A percentile compares a stretch with the other conserved stretches of the same genome.
phyloP scores from a whole-genome alignment of 2,329 filamentous ascomycete species.

The Fusarium papillatum region DNA sequence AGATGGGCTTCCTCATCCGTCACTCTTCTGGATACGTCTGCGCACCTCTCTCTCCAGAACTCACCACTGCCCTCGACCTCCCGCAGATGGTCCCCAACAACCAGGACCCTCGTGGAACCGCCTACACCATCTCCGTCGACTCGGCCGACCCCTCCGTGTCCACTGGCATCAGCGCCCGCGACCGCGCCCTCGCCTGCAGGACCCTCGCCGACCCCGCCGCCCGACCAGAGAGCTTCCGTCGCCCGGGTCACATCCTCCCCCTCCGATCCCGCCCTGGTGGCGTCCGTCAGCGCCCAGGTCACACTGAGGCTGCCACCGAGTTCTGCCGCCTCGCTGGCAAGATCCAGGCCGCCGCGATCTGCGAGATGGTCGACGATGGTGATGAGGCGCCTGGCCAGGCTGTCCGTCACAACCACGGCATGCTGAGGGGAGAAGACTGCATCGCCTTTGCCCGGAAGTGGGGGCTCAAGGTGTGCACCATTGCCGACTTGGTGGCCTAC shows the following conservation, averaged over 20 bases:
- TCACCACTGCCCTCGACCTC: conserved; percentile 79
- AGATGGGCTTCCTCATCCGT: conserved; percentile 97
- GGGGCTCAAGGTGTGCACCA: conserved; percentile 95
- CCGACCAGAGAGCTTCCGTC: conserved; percentile 74
- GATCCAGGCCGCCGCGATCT: conserved; percentile 83
- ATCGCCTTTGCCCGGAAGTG: conserved; percentile 89
- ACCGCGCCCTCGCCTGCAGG: conserved; percentile 86
- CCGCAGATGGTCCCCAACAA: conserved; percentile 86
- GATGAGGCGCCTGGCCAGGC: conserved; percentile 77
- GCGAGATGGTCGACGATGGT: conserved; percentile 92
- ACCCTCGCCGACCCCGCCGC: conserved; percentile 78
- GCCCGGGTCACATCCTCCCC: conserved; percentile 93
- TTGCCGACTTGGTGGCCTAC: conserved; percentile 88
- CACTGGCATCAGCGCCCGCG: conserved; percentile 92
- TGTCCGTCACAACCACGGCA: conserved; percentile 77
- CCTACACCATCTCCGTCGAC: conserved; percentile 94
- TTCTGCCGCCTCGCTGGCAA: conserved; percentile 90
- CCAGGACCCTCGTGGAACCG: conserved; percentile 90
- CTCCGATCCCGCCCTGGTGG: conserved; percentile 85
- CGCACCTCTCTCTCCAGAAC: conserved; percentile 80
- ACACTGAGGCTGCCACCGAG: conserved; percentile 95
- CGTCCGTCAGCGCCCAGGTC: conserved; percentile 83
- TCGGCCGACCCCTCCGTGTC: conserved; percentile 79
- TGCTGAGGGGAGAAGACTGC: conserved; percentile 93
- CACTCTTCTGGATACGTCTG: conserved; percentile 93